Conservation (phyloP, 108 stramenopile species). For the Hondaea fermentalgiana region DNA sequence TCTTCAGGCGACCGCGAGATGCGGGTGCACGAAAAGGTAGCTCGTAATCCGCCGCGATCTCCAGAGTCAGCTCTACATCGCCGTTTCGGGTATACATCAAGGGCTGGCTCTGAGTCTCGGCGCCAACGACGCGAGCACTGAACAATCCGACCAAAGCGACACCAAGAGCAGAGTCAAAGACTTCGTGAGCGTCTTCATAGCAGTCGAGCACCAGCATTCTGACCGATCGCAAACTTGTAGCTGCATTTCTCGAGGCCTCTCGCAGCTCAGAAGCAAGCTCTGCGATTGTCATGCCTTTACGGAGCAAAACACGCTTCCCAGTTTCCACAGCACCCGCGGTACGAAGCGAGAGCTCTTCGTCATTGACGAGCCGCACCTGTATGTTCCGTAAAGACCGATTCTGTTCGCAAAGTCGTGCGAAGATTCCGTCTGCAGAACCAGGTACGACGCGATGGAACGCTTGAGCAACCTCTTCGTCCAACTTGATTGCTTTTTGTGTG, state of each 20-base stretch:
- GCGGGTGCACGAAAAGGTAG: background rate
- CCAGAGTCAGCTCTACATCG: background rate
- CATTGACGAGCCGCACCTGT: background rate
- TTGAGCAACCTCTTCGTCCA: background rate
- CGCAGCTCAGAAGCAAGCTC: background rate
- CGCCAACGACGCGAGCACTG: slow-evolving; percentile 7
- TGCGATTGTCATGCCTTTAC: slow-evolving; percentile 1
- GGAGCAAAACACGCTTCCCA: background rate
- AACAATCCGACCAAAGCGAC: background rate
- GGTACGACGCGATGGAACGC: background rate
- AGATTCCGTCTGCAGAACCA: background rate
- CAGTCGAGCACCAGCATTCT: background rate
- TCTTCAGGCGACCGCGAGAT: background rate
- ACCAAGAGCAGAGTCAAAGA: background rate
- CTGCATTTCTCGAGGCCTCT: background rate
- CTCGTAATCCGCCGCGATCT: background rate
- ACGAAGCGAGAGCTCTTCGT: background rate
- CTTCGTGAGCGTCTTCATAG: background rate
- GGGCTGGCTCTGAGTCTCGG: background rate
- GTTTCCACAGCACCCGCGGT: background rate
- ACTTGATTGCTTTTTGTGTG: background rate
- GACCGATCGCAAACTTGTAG: background rate
- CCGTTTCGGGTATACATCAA: background rate
- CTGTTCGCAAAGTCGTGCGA: background rate
- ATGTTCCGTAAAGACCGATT: background rate